A percentile compares a stretch with the other conserved stretches of the same genome.
Evolutionary conservation across 495 filamentous ascomycete species (phyloP).

Genomic region (Corynascus novoguineensis): DNA sequence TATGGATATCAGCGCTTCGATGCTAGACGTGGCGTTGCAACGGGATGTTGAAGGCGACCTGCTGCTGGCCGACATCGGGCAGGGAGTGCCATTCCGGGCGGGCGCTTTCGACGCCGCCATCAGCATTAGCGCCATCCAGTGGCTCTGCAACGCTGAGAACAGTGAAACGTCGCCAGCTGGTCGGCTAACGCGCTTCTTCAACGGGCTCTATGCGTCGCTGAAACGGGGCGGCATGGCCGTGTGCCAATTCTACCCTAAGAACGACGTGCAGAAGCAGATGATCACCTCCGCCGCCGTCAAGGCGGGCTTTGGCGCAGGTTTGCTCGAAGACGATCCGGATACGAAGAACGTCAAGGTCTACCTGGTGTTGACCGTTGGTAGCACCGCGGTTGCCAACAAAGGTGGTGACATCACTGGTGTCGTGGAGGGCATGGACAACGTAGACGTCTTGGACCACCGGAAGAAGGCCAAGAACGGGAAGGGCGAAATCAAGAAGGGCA

Average conservation of each 20-base stretch:
- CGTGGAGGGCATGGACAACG: conserved; percentile 78
- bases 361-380: conserved; percentile 87
- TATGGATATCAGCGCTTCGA: conserved; percentile 88
- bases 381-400: conserved; percentile 57
- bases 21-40: conserved; percentile 88
- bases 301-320: conserved; percentile 91
- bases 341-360: conserved; percentile 95
- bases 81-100: conserved; percentile 89
- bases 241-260: conserved; percentile 97
- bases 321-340: conserved; percentile 89
- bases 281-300: conserved; percentile 81
- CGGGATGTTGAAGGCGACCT: conserved; percentile 89
- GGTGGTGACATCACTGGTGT: conserved; percentile 79
- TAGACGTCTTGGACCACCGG: conserved; percentile 73
- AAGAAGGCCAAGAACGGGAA: conserved; percentile 47
- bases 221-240: conserved; percentile 84
- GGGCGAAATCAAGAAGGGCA: conserved; percentile 63
- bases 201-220: conserved; percentile 80
- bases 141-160: conserved; percentile 93
- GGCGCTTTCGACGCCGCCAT: conserved; percentile 94
- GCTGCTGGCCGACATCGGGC: conserved; percentile 86
- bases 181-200: conserved; percentile 78
- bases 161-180: conserved; percentile 73
- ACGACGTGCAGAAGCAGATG: conserved; percentile 86
- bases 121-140: conserved; percentile 90